Conservation (phyloP, 768 basidiomycete genomes). For the Agrocybe praecox region DNA sequence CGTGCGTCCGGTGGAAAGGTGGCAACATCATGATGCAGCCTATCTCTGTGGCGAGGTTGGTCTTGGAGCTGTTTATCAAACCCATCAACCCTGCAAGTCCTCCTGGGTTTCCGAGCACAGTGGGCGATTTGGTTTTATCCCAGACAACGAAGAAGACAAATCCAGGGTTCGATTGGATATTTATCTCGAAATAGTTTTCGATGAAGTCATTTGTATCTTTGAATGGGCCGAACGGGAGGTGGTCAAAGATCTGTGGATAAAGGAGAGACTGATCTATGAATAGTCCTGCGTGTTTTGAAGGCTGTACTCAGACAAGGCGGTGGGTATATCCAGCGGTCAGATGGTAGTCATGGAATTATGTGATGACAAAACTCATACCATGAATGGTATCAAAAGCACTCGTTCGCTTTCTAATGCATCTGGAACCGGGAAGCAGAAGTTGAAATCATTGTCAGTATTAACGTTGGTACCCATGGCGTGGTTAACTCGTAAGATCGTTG, state of each 20-base stretch:
- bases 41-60: conserved; percentile 52
- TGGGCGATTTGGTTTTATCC: conserved; percentile 44
- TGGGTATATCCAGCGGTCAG: neutral
- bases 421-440: conserved; percentile 54
- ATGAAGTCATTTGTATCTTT: conserved; percentile 35
- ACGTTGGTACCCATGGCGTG: too few relatives aligned
- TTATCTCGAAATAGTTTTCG: conserved; percentile 32
- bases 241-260: conserved; percentile 43
- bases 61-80: conserved; percentile 44
- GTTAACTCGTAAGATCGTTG: too few relatives aligned
- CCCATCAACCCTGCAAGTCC: conserved; percentile 56
- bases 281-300: conserved; percentile 41
- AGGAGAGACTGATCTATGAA: conserved; percentile 35
- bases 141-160: conserved; percentile 52
- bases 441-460: conserved; percentile 30
- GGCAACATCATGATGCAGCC: conserved; percentile 58
- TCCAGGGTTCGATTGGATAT: conserved; percentile 36
- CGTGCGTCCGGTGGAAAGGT: conserved; percentile 63
- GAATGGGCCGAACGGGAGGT: conserved; percentile 56
- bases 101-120: conserved; percentile 13
- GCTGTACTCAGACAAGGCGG: conserved; percentile 26
- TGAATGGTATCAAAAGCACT: conserved; percentile 52
- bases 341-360: neutral
- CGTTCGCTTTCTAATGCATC: conserved; percentile 45
- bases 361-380: conserved; percentile 27